Base-by-base conservation (phyloP, 139 green algal genomes). In the Chlorella sp. region DNA sequence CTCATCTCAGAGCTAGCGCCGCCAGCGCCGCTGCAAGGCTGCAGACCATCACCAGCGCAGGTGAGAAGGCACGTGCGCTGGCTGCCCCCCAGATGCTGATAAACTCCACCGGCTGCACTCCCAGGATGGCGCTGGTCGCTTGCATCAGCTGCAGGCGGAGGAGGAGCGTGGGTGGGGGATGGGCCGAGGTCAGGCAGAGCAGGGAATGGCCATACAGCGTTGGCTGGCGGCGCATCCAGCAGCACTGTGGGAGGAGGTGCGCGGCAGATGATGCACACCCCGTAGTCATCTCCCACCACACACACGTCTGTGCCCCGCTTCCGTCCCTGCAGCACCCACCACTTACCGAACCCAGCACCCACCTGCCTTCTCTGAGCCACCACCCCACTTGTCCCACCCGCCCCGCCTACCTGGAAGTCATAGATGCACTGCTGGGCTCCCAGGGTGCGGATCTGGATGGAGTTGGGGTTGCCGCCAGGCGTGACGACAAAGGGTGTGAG, bases 81-180 rank as follows among this genome's bases (percentile, higher is more conserved):
- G 71, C 71, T 57, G 85, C 85, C 18, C 48, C 34, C 32, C 40
- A 57, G 28, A 81, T 61, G 71, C 42, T 75, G 28, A 83, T 37
- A 18, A n/a, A 89, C 42, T 83, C 21, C n/a, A 83, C 85, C 1
- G 85, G 85, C 71, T 48, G 19, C 32, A 83, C 71, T 0, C 71
- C 85, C 7, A 89, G n/a, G 48, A 89, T 83, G 69, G 71, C 57
- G 85, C 48, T 71, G 32, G 85, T 89, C 0, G 69, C 85, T 26
- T 89, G 61, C 7, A 57, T 89, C 32, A 89, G 69, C 85, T 89
- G 71, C 71, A 82, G 76, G 32, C 42, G 76, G 3, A 36, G 77
- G 3, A 36, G 77, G 24, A 39, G 42, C 22, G 28, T 28, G 39
- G 30, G 79, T 81, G 75, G 75, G 75, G 2, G 32, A 11, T n/a